Base-by-base conservation (phyloP, 164 flowering plant species). In the Paratinospora sagittata region DNA sequence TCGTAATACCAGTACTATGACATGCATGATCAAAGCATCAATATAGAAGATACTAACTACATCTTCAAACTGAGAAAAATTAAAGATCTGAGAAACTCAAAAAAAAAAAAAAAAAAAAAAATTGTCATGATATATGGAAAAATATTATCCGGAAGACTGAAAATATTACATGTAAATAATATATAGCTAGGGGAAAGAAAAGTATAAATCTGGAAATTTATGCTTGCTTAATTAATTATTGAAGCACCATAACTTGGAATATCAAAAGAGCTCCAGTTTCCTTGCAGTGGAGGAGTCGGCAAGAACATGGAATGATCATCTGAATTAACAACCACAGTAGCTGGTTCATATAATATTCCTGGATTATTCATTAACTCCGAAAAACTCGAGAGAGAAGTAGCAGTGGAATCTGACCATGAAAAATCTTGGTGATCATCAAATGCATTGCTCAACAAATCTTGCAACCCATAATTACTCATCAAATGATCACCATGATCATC, bases 241-340 rank as follows among this genome's bases (percentile, higher is more conserved):
- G 64, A 69, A 57, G 64, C 11, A 27, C 63, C 64, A 55, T 69
- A 69, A 57, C 45, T 69, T 49, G 71, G 71, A 55, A 69, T 69
- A 23, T 69, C 64, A 34, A 55, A 69, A 1, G 47, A 27, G 45
- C 33, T 55, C 71, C 71, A 69, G 36, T 69, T 69, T 2, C 66
- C 45, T 5, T 27, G 65, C 12, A 67, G 13, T 14, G 36, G 36
- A 55, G 33, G 21, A 9, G 47, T 52, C n/a, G 17, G 17, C 58
- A 19, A 24, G 26, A 39, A 72, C 57, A 55, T 14, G 24, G 23
- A 49, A 66, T 65, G 60, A 11, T 72, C 69, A 64, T 72, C 69
- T 2, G 34, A 12, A 52, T 49, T 23, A n/a, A 34, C 14, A 13
- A 52, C 58, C 19, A 6, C 58, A 52, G 17, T 16, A n/a, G 16